These are phyloP conservation scores for Hymenochaete sp. DNA, from an alignment of 1,284 basidiomycete genomes.

Conservation along the genomic window DNA sequence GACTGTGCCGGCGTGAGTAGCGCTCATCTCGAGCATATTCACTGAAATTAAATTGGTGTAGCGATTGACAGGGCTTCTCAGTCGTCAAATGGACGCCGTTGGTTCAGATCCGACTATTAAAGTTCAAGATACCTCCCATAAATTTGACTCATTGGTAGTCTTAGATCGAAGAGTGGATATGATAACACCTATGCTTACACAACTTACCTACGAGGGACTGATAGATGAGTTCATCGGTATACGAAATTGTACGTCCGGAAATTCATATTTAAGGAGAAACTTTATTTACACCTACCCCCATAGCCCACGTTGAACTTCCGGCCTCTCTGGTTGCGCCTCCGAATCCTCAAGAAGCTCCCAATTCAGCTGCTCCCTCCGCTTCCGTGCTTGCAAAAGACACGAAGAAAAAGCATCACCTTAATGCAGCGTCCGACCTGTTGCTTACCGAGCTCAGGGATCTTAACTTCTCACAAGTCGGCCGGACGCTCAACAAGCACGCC, in stretches of 20 bases:
- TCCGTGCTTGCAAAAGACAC: conserved; percentile 55
- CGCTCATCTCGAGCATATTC: conserved; percentile 10
- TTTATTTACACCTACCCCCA: not conserved
- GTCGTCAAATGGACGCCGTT: conserved; percentile 45
- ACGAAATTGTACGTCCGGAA: conserved; percentile 60
- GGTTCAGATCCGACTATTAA: conserved; percentile 30
- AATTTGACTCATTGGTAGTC: conserved; percentile 83
- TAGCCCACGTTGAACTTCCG: conserved; percentile 89
- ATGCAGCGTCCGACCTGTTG: conserved; percentile 72
- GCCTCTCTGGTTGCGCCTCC: conserved; percentile 61
- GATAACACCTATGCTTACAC: conserved; percentile 92
- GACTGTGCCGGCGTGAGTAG: conserved; percentile 77
- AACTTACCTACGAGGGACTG: conserved; percentile 94
- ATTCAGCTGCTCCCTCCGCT: conserved; percentile 36
- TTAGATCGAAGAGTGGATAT: conserved; percentile 92
- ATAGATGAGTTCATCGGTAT: conserved; percentile 93
- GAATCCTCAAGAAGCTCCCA: conserved; percentile 25
- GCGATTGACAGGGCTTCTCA: conserved; percentile 71
- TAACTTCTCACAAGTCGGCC: conserved; percentile 92
- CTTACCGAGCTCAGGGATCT: conserved; percentile 81
- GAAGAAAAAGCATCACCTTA: conserved; percentile 83
- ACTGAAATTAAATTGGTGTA: conserved; percentile 26
- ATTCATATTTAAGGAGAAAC: not conserved
- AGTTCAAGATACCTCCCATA: conserved; percentile 39
- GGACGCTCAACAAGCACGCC: conserved; percentile 74